phyloP scores from a whole-genome alignment of 495 filamentous ascomycete species.

The Astrothelium macrocarpum region DNA sequence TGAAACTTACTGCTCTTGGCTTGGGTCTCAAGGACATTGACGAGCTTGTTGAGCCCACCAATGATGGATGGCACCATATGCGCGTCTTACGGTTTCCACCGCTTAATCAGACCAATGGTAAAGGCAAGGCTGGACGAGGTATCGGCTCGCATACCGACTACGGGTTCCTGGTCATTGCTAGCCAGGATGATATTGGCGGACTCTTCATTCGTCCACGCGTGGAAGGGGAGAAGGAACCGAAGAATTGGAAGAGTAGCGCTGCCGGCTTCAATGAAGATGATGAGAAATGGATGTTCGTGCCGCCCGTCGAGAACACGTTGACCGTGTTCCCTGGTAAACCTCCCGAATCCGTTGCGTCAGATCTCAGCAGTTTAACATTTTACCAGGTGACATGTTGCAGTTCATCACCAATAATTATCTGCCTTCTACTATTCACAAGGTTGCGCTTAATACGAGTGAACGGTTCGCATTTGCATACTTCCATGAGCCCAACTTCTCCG shows the following conservation, averaged over 20 bases:
- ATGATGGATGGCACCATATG: slow-evolving; percentile 42
- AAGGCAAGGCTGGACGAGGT: slow-evolving; percentile 36
- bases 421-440: slow-evolving; percentile 39
- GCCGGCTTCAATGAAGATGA: slow-evolving; percentile 37
- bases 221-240: slow-evolving; percentile 28
- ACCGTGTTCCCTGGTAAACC: slow-evolving; percentile 38
- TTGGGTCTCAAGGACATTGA: slow-evolving; percentile 24
- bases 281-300: slow-evolving; percentile 36
- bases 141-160: slow-evolving; percentile 42
- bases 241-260: slow-evolving; percentile 38
- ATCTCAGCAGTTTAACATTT: not conserved
- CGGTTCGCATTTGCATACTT: slow-evolving; percentile 36
- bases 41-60: slow-evolving; percentile 28
- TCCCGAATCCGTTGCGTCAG: not conserved
- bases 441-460: slow-evolving; percentile 37
- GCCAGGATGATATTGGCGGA: slow-evolving; percentile 38
- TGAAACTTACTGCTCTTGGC: slow-evolving; percentile 33
- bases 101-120: slow-evolving; percentile 35
- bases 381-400: slow-evolving; percentile 40
- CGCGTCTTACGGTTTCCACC: slow-evolving; percentile 37
- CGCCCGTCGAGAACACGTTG: slow-evolving; percentile 31
- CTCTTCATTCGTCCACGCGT: slow-evolving; percentile 35
- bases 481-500: slow-evolving; percentile 39
- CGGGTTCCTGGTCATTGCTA: slow-evolving; percentile 37
- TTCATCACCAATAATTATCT: slow-evolving; percentile 35